These are phyloP conservation scores for Talaromyces thailandensis DNA, from an alignment of 495 filamentous ascomycete species.

Conservation along the genomic window DNA sequence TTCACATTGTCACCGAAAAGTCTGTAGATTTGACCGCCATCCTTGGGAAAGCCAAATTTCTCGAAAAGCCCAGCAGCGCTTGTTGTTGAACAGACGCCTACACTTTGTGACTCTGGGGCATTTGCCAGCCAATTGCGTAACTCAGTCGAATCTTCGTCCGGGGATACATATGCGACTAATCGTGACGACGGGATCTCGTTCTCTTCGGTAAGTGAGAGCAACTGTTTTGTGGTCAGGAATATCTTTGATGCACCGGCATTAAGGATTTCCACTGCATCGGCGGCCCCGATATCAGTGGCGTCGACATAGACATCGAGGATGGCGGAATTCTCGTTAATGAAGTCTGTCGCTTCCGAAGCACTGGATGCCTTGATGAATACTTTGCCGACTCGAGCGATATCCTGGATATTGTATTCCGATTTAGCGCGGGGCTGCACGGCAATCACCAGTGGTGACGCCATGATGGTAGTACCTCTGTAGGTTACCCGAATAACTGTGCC, in stretches of 20 bases:
- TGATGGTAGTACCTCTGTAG: conserved; percentile 11
- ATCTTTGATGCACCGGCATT: conserved; percentile 83
- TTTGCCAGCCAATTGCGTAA: conserved; percentile 32
- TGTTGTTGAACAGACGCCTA: conserved; percentile 40
- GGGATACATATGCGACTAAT: conserved; percentile 39
- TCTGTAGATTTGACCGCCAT: conserved; percentile 29
- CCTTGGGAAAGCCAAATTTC: conserved; percentile 16
- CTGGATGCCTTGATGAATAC: conserved; percentile 59
- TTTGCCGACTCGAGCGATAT: conserved; percentile 70
- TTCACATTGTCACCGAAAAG: conserved; percentile 21
- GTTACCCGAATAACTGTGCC: not conserved
- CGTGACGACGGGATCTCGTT: conserved; percentile 49
- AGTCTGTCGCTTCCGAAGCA: conserved; percentile 53
- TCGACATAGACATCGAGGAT: conserved; percentile 66
- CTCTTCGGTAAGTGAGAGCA: conserved; percentile 41
- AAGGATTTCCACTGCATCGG: conserved; percentile 70
- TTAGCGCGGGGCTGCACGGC: conserved; percentile 26
- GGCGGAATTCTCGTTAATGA: conserved; percentile 59
- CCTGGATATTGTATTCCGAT: conserved; percentile 11
- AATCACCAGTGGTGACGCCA: conserved; percentile 43
- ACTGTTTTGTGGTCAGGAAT: conserved; percentile 65
- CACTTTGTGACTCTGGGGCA: conserved; percentile 40
- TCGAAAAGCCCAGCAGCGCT: conserved; percentile 36
- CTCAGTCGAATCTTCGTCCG: conserved; percentile 24
- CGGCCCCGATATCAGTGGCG: conserved; percentile 57